Conservation (phyloP, 352 stramenopile species). For the Albugo candida region DNA sequence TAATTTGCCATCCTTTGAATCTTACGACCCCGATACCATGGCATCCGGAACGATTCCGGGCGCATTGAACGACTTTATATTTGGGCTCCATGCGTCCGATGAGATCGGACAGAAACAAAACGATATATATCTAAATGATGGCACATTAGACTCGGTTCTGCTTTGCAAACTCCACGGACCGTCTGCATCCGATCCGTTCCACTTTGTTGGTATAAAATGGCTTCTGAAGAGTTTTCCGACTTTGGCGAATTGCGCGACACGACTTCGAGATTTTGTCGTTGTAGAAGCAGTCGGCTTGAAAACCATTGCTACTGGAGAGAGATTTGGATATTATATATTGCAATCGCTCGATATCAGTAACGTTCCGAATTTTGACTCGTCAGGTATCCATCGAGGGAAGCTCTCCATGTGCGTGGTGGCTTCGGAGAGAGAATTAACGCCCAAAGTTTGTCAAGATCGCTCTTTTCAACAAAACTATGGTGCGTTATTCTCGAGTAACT, state of each 20-base stretch:
- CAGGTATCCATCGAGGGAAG: constrained; percentile 29
- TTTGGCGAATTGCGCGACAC: not conserved
- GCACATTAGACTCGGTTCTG: not conserved
- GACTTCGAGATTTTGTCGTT: constrained; percentile 40
- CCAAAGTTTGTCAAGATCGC: no score
- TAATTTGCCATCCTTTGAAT: no score
- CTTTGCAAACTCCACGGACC: not conserved
- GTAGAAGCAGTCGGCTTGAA: constrained; percentile 28
- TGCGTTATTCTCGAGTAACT: no score
- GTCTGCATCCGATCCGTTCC: not conserved
- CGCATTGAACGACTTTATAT: constrained; percentile 35
- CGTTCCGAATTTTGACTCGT: constrained; percentile 20
- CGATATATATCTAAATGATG: not conserved
- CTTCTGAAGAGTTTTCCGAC: not conserved
- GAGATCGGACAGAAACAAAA: constrained; percentile 24
- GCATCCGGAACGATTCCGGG: constrained; percentile 28
- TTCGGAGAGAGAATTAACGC: not conserved
- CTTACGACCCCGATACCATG: not conserved
- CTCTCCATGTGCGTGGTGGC: constrained; percentile 12
- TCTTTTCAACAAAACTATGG: no score
- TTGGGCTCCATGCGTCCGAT: constrained; percentile 17
- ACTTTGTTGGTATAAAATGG: constrained; percentile 1
- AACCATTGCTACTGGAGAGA: constrained; percentile 23
- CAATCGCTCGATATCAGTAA: constrained; percentile 43
- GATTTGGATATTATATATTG: constrained; percentile 31